A percentile compares a stretch with the other conserved stretches of the same genome.
These are phyloP conservation scores for Piper longum DNA, from an alignment of 164 flowering plant genomes.

Conservation along the genomic window DNA sequence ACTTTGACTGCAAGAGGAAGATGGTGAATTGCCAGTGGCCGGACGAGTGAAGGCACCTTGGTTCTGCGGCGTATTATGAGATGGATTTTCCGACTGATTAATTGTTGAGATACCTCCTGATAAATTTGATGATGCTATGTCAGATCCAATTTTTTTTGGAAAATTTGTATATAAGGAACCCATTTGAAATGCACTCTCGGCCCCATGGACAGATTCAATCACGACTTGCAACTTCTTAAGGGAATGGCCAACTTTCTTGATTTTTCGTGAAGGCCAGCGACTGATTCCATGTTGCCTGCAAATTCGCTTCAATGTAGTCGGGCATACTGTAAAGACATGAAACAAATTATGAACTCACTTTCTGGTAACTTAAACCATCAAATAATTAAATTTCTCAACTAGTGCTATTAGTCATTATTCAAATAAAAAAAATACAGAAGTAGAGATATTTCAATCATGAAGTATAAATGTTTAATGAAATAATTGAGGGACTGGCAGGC, in stretches of 20 bases:
- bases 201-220: conserved; percentile 74
- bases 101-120: conserved; percentile 24
- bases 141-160: conserved; percentile 24
- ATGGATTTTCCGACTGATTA: conserved; percentile 13
- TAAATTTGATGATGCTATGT: conserved; percentile 34
- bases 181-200: conserved; percentile 46
- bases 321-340: conserved; percentile 47
- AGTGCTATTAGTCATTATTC: no score
- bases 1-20: conserved; percentile 55
- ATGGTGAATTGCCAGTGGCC: conserved; percentile 32
- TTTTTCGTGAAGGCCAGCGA: conserved; percentile 85
- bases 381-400: no score
- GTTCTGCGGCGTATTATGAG: conserved; percentile 6
- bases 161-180: conserved; percentile 55
- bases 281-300: conserved; percentile 82
- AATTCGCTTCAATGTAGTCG: conserved; percentile 83
- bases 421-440: no score
- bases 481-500: no score
- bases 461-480: no score
- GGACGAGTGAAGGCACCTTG: conserved; percentile 14
- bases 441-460: no score
- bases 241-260: conserved; percentile 84
- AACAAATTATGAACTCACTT: neutral
- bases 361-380: neutral
- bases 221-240: conserved; percentile 62